A percentile compares a stretch with the other conserved stretches of the same genome.
These are phyloP conservation scores for Trametes coccinea DNA, from an alignment of 768 basidiomycete genomes.

Conservation along the genomic window DNA sequence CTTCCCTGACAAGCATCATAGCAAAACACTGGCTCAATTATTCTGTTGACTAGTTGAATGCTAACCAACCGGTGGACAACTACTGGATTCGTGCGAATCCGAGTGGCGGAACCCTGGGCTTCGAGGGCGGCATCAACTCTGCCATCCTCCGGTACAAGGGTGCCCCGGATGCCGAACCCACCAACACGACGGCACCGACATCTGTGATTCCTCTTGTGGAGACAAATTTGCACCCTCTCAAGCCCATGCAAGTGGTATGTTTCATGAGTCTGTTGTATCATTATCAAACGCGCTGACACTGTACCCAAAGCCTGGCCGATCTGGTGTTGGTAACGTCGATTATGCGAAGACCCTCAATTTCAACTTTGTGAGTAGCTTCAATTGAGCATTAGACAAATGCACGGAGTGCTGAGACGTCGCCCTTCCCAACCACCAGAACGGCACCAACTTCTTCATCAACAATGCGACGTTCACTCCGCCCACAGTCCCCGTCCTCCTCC, in stretches of 20 bases:
- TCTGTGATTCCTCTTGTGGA: constrained; percentile 18
- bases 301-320: constrained; percentile 20
- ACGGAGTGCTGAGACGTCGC: background rate
- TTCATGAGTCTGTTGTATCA: too few relatives aligned
- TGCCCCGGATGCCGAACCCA: constrained; percentile 39
- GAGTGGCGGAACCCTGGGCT: constrained; percentile 28
- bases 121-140: constrained; percentile 40
- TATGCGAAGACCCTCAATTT: constrained; percentile 19
- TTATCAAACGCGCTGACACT: background rate
- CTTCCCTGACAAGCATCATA: background rate
- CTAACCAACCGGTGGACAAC: constrained; percentile 26
- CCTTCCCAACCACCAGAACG: constrained; percentile 28
- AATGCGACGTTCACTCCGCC: constrained; percentile 40
- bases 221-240: constrained; percentile 19
- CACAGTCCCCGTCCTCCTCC: constrained; percentile 53
- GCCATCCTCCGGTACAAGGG: constrained; percentile 46
- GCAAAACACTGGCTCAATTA: background rate
- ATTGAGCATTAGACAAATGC: too few relatives aligned
- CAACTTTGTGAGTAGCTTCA: constrained; percentile 19
- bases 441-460: constrained; percentile 36
- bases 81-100: constrained; percentile 25
- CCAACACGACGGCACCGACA: constrained; percentile 3
- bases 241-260: constrained; percentile 15
- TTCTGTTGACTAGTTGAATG: constrained; percentile 12
- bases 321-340: constrained; percentile 23